Evolutionary conservation across 139 green algal species (phyloP).

Genomic region (Chlamydomonas sp.): DNA sequence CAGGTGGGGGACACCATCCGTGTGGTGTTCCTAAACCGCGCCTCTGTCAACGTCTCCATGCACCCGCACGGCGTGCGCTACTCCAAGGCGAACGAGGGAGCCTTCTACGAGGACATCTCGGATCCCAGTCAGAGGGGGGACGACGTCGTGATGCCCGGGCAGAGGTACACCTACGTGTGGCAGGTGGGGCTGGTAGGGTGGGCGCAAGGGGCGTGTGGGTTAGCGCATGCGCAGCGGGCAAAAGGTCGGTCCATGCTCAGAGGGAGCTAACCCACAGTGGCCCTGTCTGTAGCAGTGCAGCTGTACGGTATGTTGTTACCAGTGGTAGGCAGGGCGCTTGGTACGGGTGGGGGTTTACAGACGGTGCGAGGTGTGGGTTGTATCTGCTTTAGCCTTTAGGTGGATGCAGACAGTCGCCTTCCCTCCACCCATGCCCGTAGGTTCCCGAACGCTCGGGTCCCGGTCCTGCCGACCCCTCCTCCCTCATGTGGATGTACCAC

Average conservation of each 20-base stretch:
- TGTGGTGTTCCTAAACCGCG: slow-evolving; percentile 18
- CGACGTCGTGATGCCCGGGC: slow-evolving; percentile 40
- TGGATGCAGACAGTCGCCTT: not conserved
- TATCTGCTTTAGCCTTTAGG: not conserved
- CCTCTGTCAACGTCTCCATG: slow-evolving; percentile 47
- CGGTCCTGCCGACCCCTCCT: slow-evolving; percentile 66
- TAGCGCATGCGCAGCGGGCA: no score
- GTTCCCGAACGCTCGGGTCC: slow-evolving; percentile 72
- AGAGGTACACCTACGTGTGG: slow-evolving; percentile 62
- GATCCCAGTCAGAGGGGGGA: slow-evolving; percentile 39
- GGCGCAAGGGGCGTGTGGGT: not conserved
- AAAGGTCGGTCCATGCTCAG: no score
- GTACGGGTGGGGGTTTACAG: no score
- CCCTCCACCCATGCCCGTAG: not conserved
- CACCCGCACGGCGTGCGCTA: slow-evolving; percentile 83
- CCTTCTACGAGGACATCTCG: slow-evolving; percentile 73
- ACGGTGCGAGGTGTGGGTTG: no score
- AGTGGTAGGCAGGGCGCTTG: no score
- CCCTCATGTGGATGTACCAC: slow-evolving; percentile 80
- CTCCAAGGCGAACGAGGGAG: slow-evolving; percentile 73
- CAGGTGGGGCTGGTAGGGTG: slow-evolving; percentile 20
- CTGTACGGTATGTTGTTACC: no score
- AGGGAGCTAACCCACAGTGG: no score
- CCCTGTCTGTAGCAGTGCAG: no score
- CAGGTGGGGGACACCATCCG: slow-evolving; percentile 72